Conservation (phyloP, 2,329 filamentous ascomycete genomes). For the Fusarium tupiense region DNA sequence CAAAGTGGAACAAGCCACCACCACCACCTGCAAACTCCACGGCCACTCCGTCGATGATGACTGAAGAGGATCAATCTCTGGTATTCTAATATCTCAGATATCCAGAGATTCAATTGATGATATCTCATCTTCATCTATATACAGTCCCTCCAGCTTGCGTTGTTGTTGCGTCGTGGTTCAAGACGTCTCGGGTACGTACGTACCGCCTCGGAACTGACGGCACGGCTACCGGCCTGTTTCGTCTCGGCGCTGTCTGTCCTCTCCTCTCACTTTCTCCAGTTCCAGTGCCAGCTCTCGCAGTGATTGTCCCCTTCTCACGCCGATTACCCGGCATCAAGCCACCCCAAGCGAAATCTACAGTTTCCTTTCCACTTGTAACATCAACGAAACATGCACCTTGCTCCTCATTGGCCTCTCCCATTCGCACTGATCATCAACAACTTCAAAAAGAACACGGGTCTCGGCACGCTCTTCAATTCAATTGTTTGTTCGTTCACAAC, state of each 20-base stretch:
- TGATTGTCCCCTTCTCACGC: neutral
- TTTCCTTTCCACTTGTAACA: constrained; percentile 13
- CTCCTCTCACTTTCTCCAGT: constrained; percentile 6
- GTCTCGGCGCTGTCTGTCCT: constrained; percentile 38
- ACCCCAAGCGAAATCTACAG: constrained; percentile 3
- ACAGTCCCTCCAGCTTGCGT: neutral
- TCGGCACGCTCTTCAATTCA: neutral
- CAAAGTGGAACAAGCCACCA: neutral
- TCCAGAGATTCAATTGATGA: neutral
- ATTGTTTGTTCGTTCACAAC: neutral
- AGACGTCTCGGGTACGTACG: constrained; percentile 1
- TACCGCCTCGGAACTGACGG: constrained; percentile 40
- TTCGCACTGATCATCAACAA: neutral
- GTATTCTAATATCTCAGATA: neutral
- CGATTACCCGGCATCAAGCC: constrained; percentile 23
- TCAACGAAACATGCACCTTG: constrained; percentile 10
- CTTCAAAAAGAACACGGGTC: neutral
- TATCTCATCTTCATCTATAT: neutral
- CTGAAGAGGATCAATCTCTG: neutral
- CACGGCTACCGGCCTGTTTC: constrained; percentile 39
- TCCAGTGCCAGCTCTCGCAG: constrained; percentile 5
- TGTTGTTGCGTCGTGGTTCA: neutral
- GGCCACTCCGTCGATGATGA: constrained; percentile 9
- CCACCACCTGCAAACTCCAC: neutral
- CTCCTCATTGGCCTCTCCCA: neutral